Base-by-base conservation (phyloP, 495 filamentous ascomycete genomes). In the Chlorociboria aeruginascens region DNA sequence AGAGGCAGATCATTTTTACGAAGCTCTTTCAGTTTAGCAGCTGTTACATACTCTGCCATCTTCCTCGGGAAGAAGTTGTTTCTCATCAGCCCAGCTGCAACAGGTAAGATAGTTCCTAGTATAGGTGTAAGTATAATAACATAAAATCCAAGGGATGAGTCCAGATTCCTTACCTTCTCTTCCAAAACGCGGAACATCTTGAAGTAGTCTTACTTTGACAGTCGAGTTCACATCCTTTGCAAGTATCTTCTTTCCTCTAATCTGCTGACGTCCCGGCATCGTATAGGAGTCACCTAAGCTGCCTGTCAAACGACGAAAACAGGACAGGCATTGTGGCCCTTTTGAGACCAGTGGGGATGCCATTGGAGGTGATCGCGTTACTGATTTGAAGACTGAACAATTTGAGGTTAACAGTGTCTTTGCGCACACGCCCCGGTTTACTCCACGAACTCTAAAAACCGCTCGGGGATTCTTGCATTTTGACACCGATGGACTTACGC, bases 31-130 rank as follows among this genome's bases (percentile, higher is more conserved):
- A 71, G 35, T 44, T 72, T 62, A 11, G 59, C 48, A 7, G 48
- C 13, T 11, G 70, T 64, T n/a, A 78, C 53, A 59, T 82, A 82
- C 46, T 72, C 68, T 28, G 78, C 78, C 52, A 69, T 64, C 30
- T 65, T 62, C 34, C 51, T 58, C 9, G 77, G 78, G 49, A 69
- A 78, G 68, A 68, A 78, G 37, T 55, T 48, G 51, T 77, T 74
- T 42, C 78, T 62, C 74, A 82, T 81, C 14, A 58, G 62, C 12
- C 76, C 77, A 3, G 61, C 59, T 12, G 64, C 45, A 17, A 80
- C 61, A 13, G 77, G 70, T n/a, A 79, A 61, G 42, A 78, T 66
- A 20, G 74, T 53, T 28, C 77, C 77, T 81, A 48, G 30, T 31
- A n/a, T 32, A 6, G 9, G 31, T 25, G 20, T 50, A 28, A 58